phyloP scores from a whole-genome alignment of 1,284 basidiomycete genomes.

The Irpex lacteus region DNA sequence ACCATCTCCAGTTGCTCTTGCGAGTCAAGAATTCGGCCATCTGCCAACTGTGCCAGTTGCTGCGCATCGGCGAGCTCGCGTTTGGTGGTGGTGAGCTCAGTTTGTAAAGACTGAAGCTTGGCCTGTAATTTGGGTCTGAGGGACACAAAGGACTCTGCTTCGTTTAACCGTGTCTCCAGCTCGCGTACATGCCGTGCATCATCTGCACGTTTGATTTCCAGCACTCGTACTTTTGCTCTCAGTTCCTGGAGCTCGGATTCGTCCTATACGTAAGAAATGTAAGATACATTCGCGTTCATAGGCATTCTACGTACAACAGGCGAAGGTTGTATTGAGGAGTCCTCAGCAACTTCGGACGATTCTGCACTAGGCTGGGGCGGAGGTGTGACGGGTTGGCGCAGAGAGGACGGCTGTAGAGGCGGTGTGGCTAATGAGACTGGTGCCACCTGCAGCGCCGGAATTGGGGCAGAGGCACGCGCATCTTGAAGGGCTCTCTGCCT shows the following conservation, averaged over 20 bases:
- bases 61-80: constrained; percentile 69
- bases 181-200: constrained; percentile 82
- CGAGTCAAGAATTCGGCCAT: constrained; percentile 63
- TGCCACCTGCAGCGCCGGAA: constrained; percentile 13
- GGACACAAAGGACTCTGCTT: constrained; percentile 84
- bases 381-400: constrained; percentile 21
- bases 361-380: constrained; percentile 9
- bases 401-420: constrained; percentile 21
- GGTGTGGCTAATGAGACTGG: constrained; percentile 16
- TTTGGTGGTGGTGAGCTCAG: constrained; percentile 68
- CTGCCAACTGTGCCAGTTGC: constrained; percentile 59
- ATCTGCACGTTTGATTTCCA: constrained; percentile 86
- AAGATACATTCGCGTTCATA: background rate
- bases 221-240: constrained; percentile 77
- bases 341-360: constrained; percentile 8
- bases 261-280: constrained; percentile 27
- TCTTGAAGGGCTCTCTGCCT: constrained; percentile 23
- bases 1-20: constrained; percentile 93
- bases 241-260: constrained; percentile 78
- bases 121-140: constrained; percentile 86
- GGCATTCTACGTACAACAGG: constrained; percentile 3
- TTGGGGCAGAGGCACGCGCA: constrained; percentile 3
- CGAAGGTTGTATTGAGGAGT: constrained; percentile 19
- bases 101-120: constrained; percentile 80
- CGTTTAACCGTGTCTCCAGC: constrained; percentile 81